These are phyloP conservation scores for Opeltia flavorubescens DNA, from an alignment of 495 filamentous ascomycete genomes.

Conservation along the genomic window DNA sequence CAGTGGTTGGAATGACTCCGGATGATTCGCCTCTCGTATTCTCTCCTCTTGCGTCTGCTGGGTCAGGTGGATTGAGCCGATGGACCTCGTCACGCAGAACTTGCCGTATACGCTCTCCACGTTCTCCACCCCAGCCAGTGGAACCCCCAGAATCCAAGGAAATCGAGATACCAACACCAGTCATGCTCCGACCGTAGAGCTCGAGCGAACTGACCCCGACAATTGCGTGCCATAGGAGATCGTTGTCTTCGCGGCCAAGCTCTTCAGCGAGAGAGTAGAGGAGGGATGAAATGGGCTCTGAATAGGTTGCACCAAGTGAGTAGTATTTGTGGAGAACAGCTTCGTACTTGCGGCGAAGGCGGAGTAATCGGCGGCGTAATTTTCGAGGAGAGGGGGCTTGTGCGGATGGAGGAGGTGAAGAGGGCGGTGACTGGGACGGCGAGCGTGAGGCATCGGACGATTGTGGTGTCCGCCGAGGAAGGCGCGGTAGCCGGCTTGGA, in stretches of 20 bases:
- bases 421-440: slow-evolving; percentile 37
- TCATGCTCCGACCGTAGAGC: slow-evolving; percentile 73
- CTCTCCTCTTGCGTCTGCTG: slow-evolving; percentile 39
- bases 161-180: slow-evolving; percentile 62
- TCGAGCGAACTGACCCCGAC: slow-evolving; percentile 86
- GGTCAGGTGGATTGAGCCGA: slow-evolving; percentile 75
- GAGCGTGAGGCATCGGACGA: slow-evolving; percentile 26
- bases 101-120: slow-evolving; percentile 71
- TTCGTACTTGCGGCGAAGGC: slow-evolving; percentile 64
- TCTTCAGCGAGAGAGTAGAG: slow-evolving; percentile 91
- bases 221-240: slow-evolving; percentile 86
- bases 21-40: slow-evolving; percentile 40
- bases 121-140: slow-evolving; percentile 66
- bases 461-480: background rate
- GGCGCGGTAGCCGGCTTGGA: background rate
- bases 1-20: slow-evolving; percentile 76
- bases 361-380: slow-evolving; percentile 57
- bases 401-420: slow-evolving; percentile 40
- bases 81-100: slow-evolving; percentile 87
- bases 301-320: slow-evolving; percentile 72
- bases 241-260: slow-evolving; percentile 90
- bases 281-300: slow-evolving; percentile 85
- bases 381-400: slow-evolving; percentile 49
- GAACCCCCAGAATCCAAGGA: slow-evolving; percentile 40
- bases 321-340: slow-evolving; percentile 64